phyloP scores from a whole-genome alignment of 2,329 filamentous ascomycete genomes.

The Septoria petroselini region DNA sequence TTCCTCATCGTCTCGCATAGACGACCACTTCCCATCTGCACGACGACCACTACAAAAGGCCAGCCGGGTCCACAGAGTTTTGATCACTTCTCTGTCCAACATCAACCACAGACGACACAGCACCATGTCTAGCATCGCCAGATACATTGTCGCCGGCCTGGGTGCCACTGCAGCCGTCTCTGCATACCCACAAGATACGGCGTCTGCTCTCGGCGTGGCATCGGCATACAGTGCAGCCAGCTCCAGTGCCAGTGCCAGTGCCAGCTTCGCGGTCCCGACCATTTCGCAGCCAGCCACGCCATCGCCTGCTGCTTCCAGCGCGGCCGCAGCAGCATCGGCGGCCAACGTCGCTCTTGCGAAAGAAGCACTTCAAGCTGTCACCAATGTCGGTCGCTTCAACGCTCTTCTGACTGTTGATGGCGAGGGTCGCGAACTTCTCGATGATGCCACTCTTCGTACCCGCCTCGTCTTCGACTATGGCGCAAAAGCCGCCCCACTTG shows the following conservation, averaged over 20 bases:
- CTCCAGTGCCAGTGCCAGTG: no score
- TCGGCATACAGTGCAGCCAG: background rate
- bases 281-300: slow-evolving; percentile 15
- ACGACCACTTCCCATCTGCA: background rate
- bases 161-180: slow-evolving; percentile 19
- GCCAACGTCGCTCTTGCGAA: slow-evolving; percentile 16
- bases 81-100: background rate
- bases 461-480: slow-evolving; percentile 23
- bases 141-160: slow-evolving; percentile 22
- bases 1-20: background rate
- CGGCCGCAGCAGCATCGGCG: slow-evolving; percentile 12
- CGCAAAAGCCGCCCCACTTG: slow-evolving; percentile 8
- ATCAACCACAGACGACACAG: background rate
- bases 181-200: slow-evolving; percentile 13
- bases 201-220: no score
- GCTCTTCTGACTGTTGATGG: slow-evolving; percentile 18
- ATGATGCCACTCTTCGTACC: slow-evolving; percentile 8
- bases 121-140: slow-evolving; percentile 18
- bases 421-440: slow-evolving; percentile 14
- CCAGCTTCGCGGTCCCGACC: slow-evolving; percentile 8
- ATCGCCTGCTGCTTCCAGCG: slow-evolving; percentile 10
- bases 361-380: slow-evolving; percentile 15
- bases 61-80: background rate
- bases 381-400: slow-evolving; percentile 21
- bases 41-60: background rate